phyloP scores from a whole-genome alignment of 2,329 filamentous ascomycete species.

The Pseudocercospora fuligena region DNA sequence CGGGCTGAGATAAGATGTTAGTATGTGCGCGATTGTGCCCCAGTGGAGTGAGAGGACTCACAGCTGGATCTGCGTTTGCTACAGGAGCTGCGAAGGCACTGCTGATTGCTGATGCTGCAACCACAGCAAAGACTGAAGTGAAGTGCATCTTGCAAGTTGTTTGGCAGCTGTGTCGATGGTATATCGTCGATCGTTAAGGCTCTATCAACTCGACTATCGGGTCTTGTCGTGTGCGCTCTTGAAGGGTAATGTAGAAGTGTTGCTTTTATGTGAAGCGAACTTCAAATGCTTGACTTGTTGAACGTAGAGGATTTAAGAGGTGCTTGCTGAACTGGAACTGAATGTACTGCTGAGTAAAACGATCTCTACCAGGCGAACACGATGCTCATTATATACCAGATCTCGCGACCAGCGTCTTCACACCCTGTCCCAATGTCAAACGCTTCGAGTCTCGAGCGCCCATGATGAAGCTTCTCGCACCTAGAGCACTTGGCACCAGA shows the following conservation, averaged over 20 bases:
- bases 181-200: background rate
- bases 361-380: background rate
- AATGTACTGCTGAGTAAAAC: background rate
- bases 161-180: background rate
- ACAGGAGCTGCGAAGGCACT: slow-evolving; percentile 1
- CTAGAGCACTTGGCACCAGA: background rate
- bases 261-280: background rate
- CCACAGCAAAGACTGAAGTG: background rate
- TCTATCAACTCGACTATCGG: background rate
- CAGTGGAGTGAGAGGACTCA: background rate
- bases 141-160: slow-evolving; percentile 2
- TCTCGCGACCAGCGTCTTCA: background rate
- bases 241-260: background rate
- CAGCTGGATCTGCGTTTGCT: background rate
- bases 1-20: background rate
- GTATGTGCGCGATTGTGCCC: too few relatives aligned
- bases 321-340: background rate
- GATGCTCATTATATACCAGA: background rate
- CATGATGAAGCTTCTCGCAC: background rate
- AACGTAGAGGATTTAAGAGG: too few relatives aligned
- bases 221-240: background rate
- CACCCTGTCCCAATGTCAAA: background rate
- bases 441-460: background rate
- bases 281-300: too few relatives aligned
- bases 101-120: slow-evolving; percentile 8